phyloP scores from a whole-genome alignment of 805 yeast genomes.

The Starmerella stigmatis region DNA sequence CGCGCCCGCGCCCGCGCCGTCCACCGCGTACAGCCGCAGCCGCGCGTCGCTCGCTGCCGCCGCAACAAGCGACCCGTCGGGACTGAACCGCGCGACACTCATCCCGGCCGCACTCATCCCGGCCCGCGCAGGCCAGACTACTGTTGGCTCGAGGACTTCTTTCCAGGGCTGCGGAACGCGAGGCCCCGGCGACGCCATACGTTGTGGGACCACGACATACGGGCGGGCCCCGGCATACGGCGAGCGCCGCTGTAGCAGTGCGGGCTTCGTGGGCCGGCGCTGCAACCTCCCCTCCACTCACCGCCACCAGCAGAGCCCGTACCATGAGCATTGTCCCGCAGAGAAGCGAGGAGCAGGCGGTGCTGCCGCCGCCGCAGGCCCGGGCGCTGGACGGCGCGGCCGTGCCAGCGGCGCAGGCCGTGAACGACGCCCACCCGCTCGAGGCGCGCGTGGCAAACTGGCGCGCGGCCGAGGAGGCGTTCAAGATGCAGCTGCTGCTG shows the following conservation, averaged over 20 bases:
- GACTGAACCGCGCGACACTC: conserved; percentile 28
- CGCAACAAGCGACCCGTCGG: conserved; percentile 50
- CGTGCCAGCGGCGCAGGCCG: conserved; percentile 28
- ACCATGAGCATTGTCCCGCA: conserved; percentile 4
- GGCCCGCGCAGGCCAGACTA: no score
- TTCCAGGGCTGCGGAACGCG: no score
- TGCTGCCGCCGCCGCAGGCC: conserved; percentile 3
- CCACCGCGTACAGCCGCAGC: conserved; percentile 1
- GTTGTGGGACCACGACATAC: no score
- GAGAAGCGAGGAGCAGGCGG: neutral
- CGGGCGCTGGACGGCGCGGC: conserved; percentile 1
- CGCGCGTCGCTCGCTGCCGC: conserved; percentile 37
- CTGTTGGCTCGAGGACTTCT: no score
- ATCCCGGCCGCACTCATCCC: neutral
- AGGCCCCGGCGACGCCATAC: no score
- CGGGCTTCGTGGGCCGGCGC: neutral
- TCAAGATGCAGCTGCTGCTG: conserved; percentile 66
- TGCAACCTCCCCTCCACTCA: no score
- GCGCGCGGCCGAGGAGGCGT: conserved; percentile 64
- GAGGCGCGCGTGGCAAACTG: conserved; percentile 66
- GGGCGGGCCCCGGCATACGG: no score
- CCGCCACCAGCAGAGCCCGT: neutral
- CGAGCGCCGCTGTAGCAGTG: neutral
- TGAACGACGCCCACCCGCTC: conserved; percentile 56
- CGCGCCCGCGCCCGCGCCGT: neutral